Conservation (phyloP, 2,329 filamentous ascomycete genomes). For the Talaromyces piceae region DNA sequence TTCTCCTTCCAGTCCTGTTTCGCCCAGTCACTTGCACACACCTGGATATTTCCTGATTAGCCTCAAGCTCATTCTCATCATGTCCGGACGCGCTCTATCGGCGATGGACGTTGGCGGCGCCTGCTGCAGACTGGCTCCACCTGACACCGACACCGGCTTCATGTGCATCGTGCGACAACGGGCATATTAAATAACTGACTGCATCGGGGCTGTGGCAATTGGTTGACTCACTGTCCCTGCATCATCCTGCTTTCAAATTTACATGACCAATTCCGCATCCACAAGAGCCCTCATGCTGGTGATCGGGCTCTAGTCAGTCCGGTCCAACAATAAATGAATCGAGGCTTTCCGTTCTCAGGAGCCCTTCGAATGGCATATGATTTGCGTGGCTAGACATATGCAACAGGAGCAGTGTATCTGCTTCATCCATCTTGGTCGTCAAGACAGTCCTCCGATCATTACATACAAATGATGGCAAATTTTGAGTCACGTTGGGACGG, state of each 20-base stretch:
- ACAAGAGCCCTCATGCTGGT: not conserved
- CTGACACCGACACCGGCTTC: not conserved
- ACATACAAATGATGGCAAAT: not conserved
- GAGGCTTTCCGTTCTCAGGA: not conserved
- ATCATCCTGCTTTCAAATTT: not conserved
- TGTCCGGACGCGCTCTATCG: too few species aligned
- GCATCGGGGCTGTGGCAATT: not conserved
- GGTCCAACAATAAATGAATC: not conserved
- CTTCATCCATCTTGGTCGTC: not conserved
- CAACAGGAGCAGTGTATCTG: not conserved
- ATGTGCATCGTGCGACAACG: slow-evolving; percentile 1
- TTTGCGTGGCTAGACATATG: not conserved
- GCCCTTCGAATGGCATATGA: not conserved
- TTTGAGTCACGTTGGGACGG: not conserved
- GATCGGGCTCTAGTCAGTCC: not conserved
- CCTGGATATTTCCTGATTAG: too few species aligned
- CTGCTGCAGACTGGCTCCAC: not conserved
- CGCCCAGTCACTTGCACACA: not conserved
- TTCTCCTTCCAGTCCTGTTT: too few species aligned
- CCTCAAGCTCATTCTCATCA: too few species aligned
- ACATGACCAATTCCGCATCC: not conserved
- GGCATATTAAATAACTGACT: not conserved
- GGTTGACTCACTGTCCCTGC: not conserved
- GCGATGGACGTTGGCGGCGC: not conserved
- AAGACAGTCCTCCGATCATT: not conserved